These are phyloP conservation scores for Pyrenula massariospora DNA, from an alignment of 495 filamentous ascomycete species.

Conservation along the genomic window DNA sequence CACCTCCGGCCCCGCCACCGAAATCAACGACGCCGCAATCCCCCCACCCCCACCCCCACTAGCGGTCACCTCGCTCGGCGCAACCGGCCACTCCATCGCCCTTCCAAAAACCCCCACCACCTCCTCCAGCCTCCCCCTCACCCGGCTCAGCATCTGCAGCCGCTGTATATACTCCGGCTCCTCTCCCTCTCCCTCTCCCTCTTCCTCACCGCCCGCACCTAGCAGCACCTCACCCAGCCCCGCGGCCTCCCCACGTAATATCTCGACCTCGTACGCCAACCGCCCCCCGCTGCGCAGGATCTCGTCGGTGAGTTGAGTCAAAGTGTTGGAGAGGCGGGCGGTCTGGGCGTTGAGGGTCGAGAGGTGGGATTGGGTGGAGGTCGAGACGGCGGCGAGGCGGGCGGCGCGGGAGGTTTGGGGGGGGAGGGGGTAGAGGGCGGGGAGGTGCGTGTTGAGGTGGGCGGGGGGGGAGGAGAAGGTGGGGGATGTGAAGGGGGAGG, in stretches of 20 bases:
- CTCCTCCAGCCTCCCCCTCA: conserved; percentile 67
- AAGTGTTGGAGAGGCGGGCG: conserved; percentile 63
- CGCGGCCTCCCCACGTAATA: conserved; percentile 75
- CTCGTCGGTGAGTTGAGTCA: conserved; percentile 87
- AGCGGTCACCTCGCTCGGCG: conserved; percentile 64
- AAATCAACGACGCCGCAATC: conserved; percentile 63
- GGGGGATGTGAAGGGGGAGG: conserved; percentile 46
- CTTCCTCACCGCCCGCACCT: conserved; percentile 32
- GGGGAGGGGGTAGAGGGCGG: conserved; percentile 44
- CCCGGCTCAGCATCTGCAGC: conserved; percentile 71
- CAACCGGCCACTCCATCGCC: conserved; percentile 86
- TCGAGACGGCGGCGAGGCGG: conserved; percentile 62
- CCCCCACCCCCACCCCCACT: no score
- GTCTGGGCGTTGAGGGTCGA: conserved; percentile 83
- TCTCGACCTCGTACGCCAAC: conserved; percentile 88
- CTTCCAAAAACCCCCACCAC: conserved; percentile 84
- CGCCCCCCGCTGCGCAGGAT: conserved; percentile 78
- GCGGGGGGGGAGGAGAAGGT: conserved; percentile 68
- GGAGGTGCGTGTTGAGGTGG: conserved; percentile 69
- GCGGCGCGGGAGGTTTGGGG: conserved; percentile 27
- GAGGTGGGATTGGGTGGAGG: conserved; percentile 72
- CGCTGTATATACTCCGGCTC: conserved; percentile 64
- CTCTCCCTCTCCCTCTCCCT: conserved; percentile 1
- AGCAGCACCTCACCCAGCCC: conserved; percentile 66
- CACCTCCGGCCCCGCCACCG: conserved; percentile 65